Percentiles rank a stretch among this genome's conserved stretches.
Conservation (phyloP, 176 grass and related monocot species). For the Poa pratensis region DNA sequence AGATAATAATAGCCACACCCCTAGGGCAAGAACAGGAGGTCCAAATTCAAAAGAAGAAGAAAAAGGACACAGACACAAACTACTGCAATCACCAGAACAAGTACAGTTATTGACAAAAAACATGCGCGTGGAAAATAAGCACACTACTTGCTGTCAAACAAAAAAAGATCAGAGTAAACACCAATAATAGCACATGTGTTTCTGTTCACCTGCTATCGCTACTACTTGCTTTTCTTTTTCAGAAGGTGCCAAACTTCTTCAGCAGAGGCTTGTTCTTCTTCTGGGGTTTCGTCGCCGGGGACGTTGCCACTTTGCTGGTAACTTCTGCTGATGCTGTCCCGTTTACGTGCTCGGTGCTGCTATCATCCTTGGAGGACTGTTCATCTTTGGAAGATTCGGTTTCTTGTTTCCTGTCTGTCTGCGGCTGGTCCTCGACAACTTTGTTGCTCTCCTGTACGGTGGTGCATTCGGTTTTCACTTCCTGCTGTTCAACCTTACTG, state of each 20-base stretch:
- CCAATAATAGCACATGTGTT: slow-evolving; percentile 47
- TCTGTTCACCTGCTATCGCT: slow-evolving; percentile 27
- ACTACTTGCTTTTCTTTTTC: slow-evolving; percentile 95
- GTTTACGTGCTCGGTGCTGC: slow-evolving; percentile 50
- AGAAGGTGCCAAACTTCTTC: slow-evolving; percentile 87
- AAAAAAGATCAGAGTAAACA: slow-evolving; percentile 54
- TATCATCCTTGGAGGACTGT: slow-evolving; percentile 52
- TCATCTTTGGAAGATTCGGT: slow-evolving; percentile 50
- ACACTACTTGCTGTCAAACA: slow-evolving; percentile 59
- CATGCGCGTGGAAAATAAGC: slow-evolving; percentile 36
- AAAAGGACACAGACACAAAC: slow-evolving; percentile 47
- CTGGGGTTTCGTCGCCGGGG: slow-evolving; percentile 50
- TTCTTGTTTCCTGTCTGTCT: slow-evolving; percentile 49
- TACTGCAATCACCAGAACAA: slow-evolving; percentile 58
- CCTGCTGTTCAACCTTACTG: slow-evolving; percentile 37
- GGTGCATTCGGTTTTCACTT: slow-evolving; percentile 35
- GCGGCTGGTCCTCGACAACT: slow-evolving; percentile 45
- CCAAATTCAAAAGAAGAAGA: slow-evolving; percentile 30
- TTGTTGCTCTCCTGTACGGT: slow-evolving; percentile 38
- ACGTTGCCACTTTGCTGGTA: slow-evolving; percentile 50
- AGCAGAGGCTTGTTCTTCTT: slow-evolving; percentile 88
- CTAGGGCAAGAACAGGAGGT: slow-evolving; percentile 47
- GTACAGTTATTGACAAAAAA: slow-evolving; percentile 48
- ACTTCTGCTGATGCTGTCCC: slow-evolving; percentile 48
- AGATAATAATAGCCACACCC: slow-evolving; percentile 44